Base-by-base conservation (phyloP, 257 asterid genomes). In the Mentha longifolia region DNA sequence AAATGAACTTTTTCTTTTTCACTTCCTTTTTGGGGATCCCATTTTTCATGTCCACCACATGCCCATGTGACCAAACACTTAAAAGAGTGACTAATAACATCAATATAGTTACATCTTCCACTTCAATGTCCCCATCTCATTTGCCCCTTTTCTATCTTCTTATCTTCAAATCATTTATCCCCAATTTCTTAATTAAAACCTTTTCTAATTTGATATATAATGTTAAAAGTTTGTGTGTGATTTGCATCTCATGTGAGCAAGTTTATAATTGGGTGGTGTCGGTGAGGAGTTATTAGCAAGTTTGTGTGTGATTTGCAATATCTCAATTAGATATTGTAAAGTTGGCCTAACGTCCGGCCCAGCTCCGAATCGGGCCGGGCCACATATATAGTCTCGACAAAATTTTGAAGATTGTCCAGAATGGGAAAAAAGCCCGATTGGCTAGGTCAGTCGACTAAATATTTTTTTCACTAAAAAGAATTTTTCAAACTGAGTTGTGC, bases 1-100 rank as follows among this genome's bases (percentile, higher is more conserved):
- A 35, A 35, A 5, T 5, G 42, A 33, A 52, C 74, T 59, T 61
- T 70, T 69, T 55, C 68, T 56, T 76, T 42, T 47, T 47, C 55
- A 15, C 71, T 56, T 63, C 57, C 28, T 42, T 73, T 73, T 64
- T 64, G 50, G 74, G 71, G 71, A 52, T 67, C 58, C 68, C 55
- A 67, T 56, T 72, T 63, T 70, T 49, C 30, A 28, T 59, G 37
- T 51, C 56, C 79, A 80, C 84, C 84, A 80, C 85, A 60, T 60
- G 77, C 79, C 80, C 81, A 77, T 77, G 85, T 77, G 85, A 80
- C 51, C 37, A 72, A 72, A 76, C 81, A 72, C 78, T 57, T 67
- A 79, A 75, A 33, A 74, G 61, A 68, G 76, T 35, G 75, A 68
- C 76, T 76, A 76, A 57, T 56, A 39, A 67, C 77, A 66, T 72